A percentile compares a stretch with the other conserved stretches of the same genome.
phyloP scores from a whole-genome alignment of 345 rosid species.

The Alliaria petiolata region DNA sequence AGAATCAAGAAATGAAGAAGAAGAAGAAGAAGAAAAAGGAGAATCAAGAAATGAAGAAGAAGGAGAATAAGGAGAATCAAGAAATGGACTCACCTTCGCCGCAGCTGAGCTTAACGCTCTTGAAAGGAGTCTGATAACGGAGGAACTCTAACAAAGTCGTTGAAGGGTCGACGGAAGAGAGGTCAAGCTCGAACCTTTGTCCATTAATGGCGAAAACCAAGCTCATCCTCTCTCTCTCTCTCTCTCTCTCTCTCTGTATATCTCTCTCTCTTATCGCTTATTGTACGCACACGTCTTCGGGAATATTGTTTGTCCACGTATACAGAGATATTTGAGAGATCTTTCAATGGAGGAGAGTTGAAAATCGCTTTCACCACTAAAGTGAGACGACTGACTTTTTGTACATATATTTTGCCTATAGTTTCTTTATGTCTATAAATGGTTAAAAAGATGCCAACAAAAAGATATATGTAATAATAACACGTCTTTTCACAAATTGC shows the following conservation, averaged over 20 bases:
- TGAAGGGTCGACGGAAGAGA: conserved; percentile 55
- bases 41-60: not conserved
- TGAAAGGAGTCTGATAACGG: conserved; percentile 62
- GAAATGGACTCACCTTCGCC: conserved; percentile 58
- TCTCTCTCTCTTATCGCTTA: not conserved
- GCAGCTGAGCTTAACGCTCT: conserved; percentile 81
- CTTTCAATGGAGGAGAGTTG: not conserved
- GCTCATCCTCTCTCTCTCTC: not conserved
- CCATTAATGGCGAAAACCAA: conserved; percentile 84
- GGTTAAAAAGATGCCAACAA: not conserved
- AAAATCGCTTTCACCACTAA: not conserved
- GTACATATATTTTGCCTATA: not conserved
- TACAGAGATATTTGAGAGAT: not conserved
- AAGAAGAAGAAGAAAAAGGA: not conserved
- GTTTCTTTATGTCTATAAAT: not conserved
- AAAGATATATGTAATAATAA: not conserved
- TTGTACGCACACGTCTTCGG: not conserved
- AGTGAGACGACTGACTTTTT: not conserved
- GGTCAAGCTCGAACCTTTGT: conserved; percentile 63
- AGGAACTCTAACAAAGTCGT: conserved; percentile 78
- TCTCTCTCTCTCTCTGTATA: too few relatives aligned
- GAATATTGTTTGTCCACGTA: not conserved
- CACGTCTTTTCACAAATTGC: not conserved
- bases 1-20: not conserved
- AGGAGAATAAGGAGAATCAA: not conserved